phyloP scores from a whole-genome alignment of 441 rosid species.

The Erodium moschatum region DNA sequence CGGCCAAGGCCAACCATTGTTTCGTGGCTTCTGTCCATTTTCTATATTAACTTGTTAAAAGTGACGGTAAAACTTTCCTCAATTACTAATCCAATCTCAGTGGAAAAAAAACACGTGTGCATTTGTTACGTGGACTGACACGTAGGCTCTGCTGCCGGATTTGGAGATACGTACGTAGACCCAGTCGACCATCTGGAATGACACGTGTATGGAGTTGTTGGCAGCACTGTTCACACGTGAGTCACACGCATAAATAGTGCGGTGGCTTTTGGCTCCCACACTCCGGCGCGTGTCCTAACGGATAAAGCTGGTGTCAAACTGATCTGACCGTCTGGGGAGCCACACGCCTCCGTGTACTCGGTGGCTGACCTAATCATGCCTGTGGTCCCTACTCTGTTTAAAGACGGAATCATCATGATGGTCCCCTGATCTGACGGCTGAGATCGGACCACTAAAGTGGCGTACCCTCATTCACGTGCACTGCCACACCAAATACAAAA shows the following conservation, averaged over 20 bases:
- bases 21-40: no score
- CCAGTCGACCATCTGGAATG: background rate
- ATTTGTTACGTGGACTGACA: background rate
- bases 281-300: conserved; percentile 13
- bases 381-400: background rate
- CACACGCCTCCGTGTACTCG: background rate
- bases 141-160: background rate
- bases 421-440: background rate
- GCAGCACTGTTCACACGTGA: conserved; percentile 5
- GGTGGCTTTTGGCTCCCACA: conserved; percentile 12
- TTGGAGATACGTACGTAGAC: background rate
- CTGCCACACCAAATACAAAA: background rate
- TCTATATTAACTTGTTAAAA: no score
- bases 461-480: background rate
- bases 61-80: background rate
- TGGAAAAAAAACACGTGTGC: background rate
- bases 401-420: background rate
- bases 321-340: background rate
- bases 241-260: background rate
- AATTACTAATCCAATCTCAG: no score
- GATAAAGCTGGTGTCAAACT: no score
- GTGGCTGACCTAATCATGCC: background rate
- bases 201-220: background rate
- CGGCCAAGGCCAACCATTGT: no score
- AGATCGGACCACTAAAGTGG: background rate